These are phyloP conservation scores for Saussurea involucrata DNA, from an alignment of 129 eudicot genomes.

Conservation along the genomic window DNA sequence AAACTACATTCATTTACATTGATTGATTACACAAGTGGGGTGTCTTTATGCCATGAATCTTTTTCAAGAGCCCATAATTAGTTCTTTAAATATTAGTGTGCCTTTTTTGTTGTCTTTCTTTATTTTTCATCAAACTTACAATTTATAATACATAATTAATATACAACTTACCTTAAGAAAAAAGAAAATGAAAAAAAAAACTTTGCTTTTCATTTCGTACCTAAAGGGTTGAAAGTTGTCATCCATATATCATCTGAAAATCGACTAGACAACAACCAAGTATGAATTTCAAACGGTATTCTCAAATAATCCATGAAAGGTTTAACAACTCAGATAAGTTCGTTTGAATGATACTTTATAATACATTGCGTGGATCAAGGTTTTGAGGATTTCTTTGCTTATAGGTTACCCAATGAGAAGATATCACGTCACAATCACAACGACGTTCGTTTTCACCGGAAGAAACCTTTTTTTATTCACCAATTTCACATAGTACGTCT, in stretches of 20 bases:
- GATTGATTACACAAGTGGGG: constrained; percentile 35
- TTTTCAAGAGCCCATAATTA: constrained; percentile 5
- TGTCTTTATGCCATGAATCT: constrained; percentile 12
- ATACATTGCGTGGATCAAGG: constrained; percentile 17
- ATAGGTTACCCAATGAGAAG: constrained; percentile 19
- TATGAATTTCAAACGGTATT: background rate
- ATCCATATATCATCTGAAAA: background rate
- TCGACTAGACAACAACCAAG: background rate
- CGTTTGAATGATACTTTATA: background rate
- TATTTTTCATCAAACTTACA: constrained; percentile 6
- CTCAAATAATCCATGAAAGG: background rate
- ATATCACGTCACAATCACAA: constrained; percentile 30
- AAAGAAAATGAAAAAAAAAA: background rate
- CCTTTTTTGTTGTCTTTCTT: constrained; percentile 3
- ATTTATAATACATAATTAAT: background rate
- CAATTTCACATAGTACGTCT: background rate
- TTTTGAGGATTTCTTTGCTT: constrained; percentile 24
- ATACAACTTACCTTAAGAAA: background rate
- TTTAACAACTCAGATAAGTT: background rate
- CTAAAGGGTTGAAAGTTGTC: background rate
- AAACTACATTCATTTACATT: constrained; percentile 9
- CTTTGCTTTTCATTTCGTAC: background rate
- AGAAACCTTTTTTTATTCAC: constrained; percentile 11
- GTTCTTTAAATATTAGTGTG: constrained; percentile 1
- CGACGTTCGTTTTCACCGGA: background rate